Evolutionary conservation across 1,139 yeast genomes (phyloP).

Genomic region (Sugiyamaella grinbergsii): DNA sequence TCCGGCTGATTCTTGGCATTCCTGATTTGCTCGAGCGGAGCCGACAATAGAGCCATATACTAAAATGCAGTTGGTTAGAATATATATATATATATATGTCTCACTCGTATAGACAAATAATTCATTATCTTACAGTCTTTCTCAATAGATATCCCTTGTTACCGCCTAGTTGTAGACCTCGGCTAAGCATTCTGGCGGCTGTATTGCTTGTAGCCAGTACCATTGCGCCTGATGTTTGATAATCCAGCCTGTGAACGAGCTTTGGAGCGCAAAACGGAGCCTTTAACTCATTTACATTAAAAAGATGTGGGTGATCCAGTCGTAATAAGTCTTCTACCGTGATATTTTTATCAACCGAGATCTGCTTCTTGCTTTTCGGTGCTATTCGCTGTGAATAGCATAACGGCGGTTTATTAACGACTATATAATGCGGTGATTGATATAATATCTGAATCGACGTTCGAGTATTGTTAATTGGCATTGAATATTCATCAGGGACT

Average conservation of each 20-base stretch:
- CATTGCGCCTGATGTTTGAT: slow-evolving; percentile 40
- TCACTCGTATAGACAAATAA: neutral
- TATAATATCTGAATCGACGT: slow-evolving; percentile 15
- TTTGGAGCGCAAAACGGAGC: slow-evolving; percentile 35
- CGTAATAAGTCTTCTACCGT: slow-evolving; percentile 27
- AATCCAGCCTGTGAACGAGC: slow-evolving; percentile 38
- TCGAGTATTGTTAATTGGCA: neutral
- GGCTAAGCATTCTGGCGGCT: slow-evolving; percentile 33
- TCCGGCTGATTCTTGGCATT: neutral
- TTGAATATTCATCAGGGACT: too few species aligned
- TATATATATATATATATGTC: neutral
- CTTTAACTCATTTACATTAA: slow-evolving; percentile 9
- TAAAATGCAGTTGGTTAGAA: slow-evolving; percentile 6
- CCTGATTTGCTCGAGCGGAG: slow-evolving; percentile 13
- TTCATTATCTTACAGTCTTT: slow-evolving; percentile 27
- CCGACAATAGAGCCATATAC: slow-evolving; percentile 26
- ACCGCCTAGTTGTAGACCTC: slow-evolving; percentile 22
- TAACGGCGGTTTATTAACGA: slow-evolving; percentile 34
- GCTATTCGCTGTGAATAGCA: slow-evolving; percentile 32
- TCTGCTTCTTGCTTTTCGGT: slow-evolving; percentile 14
- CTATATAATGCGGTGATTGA: slow-evolving; percentile 28
- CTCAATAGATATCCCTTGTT: slow-evolving; percentile 29
- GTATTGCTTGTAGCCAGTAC: slow-evolving; percentile 33
- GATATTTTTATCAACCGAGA: neutral
- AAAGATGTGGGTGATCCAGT: slow-evolving; percentile 30